These are phyloP conservation scores for Elsinoe australis DNA, from an alignment of 2,329 filamentous ascomycete species.

Conservation along the genomic window DNA sequence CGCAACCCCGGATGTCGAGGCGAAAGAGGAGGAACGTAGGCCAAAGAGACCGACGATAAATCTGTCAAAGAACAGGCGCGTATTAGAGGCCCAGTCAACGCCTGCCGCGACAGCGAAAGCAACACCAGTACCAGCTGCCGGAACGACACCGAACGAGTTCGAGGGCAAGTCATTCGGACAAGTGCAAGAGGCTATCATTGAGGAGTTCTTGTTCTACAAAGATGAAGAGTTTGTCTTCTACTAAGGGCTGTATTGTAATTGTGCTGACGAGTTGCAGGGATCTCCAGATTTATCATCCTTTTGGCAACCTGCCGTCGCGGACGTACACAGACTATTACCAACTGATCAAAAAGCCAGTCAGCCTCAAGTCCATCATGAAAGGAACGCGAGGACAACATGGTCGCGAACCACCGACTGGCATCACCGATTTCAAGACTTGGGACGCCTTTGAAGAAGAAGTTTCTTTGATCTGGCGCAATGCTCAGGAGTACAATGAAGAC, in stretches of 20 bases:
- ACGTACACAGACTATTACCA: conserved; percentile 78
- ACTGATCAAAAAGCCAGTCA: conserved; percentile 72
- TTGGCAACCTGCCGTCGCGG: conserved; percentile 68
- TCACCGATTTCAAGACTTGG: conserved; percentile 74
- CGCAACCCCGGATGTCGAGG: conserved; percentile 20
- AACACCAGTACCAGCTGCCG: conserved; percentile 4
- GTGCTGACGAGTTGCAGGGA: conserved; percentile 37
- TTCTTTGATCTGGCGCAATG: conserved; percentile 78
- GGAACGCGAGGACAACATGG: conserved; percentile 65
- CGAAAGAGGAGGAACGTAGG: conserved; percentile 22
- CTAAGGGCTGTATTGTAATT: conserved; percentile 18
- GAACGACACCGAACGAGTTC: conserved; percentile 42
- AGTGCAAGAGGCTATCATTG: conserved; percentile 77
- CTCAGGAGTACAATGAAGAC: conserved; percentile 84
- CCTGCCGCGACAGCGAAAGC: background rate
- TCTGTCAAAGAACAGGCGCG: conserved; percentile 8
- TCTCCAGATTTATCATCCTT: conserved; percentile 64
- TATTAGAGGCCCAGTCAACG: background rate
- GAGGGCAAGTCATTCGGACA: conserved; percentile 70
- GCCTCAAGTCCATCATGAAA: conserved; percentile 69
- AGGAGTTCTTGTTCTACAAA: conserved; percentile 60
- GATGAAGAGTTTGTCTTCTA: conserved; percentile 52
- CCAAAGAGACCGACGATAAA: conserved; percentile 22
- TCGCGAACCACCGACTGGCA: conserved; percentile 51
- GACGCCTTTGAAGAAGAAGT: conserved; percentile 70